Evolutionary conservation across 805 yeast species (phyloP), one percentile per base, ranked within the genome.

Genomic region (Nakazawaea siamensis): DNA sequence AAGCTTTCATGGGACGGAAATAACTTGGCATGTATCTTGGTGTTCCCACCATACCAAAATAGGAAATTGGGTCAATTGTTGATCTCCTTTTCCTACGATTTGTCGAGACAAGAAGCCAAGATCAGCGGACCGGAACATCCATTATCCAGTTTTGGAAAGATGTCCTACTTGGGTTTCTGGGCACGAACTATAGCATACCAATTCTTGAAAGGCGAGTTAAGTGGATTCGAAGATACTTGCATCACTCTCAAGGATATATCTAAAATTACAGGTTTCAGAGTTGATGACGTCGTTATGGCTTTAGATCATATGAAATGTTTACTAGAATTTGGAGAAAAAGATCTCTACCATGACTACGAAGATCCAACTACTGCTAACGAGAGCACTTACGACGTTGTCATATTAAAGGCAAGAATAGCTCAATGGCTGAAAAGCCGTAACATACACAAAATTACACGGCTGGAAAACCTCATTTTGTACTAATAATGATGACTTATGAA

Each of bases 41-140:
- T 86, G 3, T 83, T 92, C 42, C 98, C 98, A 1, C 96, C 96
- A 3, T 92, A 76, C 52, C 97, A 90, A 53, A 65, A 85, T 39
- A 68, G 70, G 27, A 79, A 75, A 6, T 54, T 88, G 18, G 98
- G 97, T 0, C 75, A 85, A 4, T 61, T 85, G 9, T 53, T 92
- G 26, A 84, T 92, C 12, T 85, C 85, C 41, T 83, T 86, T 45
- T 84, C 94, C 25, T 92, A 90, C 50, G 76, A 68, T 20, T 53
- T 88, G 15, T 85, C 95, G 0, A 61, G 73, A 26, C 68, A 67
- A 12, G 83, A 82, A 28, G 75, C 73, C 20, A 46, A 62, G 15
- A 55, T 72, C 2, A 86, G 95, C 40, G 94, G 97, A 0, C 98
- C 98, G 0, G 98, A 92, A 52, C 70, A 76, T 43, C 98, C 98